Evolutionary conservation across 2,329 filamentous ascomycete genomes (phyloP), one percentile per base, ranked within the genome.

Genomic region (Geosmithia flava): DNA sequence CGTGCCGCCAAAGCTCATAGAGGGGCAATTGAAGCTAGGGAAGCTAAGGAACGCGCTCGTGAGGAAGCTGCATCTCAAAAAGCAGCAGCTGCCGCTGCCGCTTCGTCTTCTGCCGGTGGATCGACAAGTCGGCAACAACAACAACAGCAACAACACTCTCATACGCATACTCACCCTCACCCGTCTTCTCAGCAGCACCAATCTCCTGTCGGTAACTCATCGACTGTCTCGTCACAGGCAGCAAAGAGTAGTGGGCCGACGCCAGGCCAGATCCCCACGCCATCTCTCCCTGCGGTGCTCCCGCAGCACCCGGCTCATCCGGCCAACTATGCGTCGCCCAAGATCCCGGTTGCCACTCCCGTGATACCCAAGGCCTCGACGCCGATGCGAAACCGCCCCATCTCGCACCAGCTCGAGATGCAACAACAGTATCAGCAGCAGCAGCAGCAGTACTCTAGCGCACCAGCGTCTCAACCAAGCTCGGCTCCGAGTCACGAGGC

Each of bases 351-450:
- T 51, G 85, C 86, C 10, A 93, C 87, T 33, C 91, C 93, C 7
- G 83, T 81, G 23, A 68, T 95, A 44, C 82, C 89, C 13, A 95
- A 95, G 62, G 82, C 83, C 19, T 81, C 88, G 5, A 90, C 87
- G 13, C 87, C 89, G 8, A 83, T 81, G 53, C 84, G 85, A 52
- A 76, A 81, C 39, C 81, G 87, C 48, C 86, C 90, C 51, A 68
- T 79, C 44, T 93, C 88, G 8, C 87, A 27, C 23, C 23, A 27
- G 23, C 23, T 27, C 8, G 23, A 27, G 23, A 27, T 27, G 23
- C 23, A 94, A 53, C 88, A 94, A 53, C 87, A 93, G 61, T 83
- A 82, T 23, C 80, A 37, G 13, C 33, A 13, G 33, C 33, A 37
- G 11, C 33, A 37, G 33, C 33, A 37, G 33, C 33, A 37, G 33